phyloP scores from a whole-genome alignment of 345 rosid genomes.

The Eucalyptus urophylla region DNA sequence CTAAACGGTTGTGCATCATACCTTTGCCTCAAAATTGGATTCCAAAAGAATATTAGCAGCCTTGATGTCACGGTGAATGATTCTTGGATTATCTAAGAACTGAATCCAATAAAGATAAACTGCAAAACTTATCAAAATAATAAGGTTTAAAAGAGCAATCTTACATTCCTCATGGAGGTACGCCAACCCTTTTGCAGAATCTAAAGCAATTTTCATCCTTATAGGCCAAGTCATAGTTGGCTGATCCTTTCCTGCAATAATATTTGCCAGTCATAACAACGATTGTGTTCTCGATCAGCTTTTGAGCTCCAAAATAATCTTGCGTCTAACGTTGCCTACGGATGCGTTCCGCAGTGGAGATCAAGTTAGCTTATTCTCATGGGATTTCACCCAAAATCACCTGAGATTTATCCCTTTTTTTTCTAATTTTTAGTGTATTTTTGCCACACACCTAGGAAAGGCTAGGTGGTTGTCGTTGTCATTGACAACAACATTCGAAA shows the following conservation, averaged over 20 bases:
- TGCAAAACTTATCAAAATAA: not conserved
- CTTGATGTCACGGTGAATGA: not conserved
- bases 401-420: not conserved
- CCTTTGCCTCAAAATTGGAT: not conserved
- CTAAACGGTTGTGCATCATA: not conserved
- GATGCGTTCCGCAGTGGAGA: not conserved
- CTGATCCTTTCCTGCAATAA: constrained; percentile 43
- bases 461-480: not conserved
- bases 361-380: not conserved
- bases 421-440: too few relatives aligned
- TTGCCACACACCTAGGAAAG: not conserved
- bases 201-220: constrained; percentile 65
- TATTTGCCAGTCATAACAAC: not conserved
- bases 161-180: constrained; percentile 80
- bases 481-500: not conserved
- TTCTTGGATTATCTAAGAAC: not conserved
- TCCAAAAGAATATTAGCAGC: not conserved
- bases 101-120: not conserved
- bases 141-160: constrained; percentile 1
- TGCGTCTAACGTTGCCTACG: not conserved
- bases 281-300: not conserved
- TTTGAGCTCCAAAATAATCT: not conserved
- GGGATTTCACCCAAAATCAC: not conserved
- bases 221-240: constrained; percentile 51
- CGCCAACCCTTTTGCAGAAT: constrained; percentile 75